Evolutionary conservation across 345 rosid species (phyloP), one percentile per base, ranked within the genome.

Genomic region (Eucalyptus polyanthemos): DNA sequence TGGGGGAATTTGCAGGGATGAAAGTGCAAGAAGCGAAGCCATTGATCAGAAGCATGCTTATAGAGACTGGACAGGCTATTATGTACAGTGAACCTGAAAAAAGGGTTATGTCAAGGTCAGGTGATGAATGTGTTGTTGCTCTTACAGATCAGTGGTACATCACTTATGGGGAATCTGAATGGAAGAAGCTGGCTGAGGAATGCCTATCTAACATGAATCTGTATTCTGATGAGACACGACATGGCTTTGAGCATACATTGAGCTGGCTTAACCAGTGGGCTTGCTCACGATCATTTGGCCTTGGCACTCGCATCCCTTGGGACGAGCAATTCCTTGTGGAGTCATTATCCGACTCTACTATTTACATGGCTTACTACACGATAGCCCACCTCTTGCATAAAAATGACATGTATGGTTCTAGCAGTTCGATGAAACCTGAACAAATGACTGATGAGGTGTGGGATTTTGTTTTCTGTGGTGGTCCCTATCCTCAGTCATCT

Each of bases 201-300:
- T 97, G 99, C 92, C 93, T 97, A 49, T 91, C 96, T 53, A 93
- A 85, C 80, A 97, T 97, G 98, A 96, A 96, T 93, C 93, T 96
- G 58, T 97, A 92, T 92, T 93, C 95, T 76, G 98, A 97, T 49
- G 99, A 97, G 95, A 95, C 97, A 45, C 92, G 95, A 27, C 96
- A 96, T 88, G 96, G 95, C 40, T 97, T 97, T 93, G 99, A 95
- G 94, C 99, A 97, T 87, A 96, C 99, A 24, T 93, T 97, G 92
- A 86, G 97, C 91, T 97, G 99, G 99, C 94, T 97, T 87, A 97
- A 97, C 91, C 99, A 97, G 91, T 97, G 99, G 99, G 99, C 99
- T 81, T 97, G 99, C 92, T 97, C 99, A n/a, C 94, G 99, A 47
- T 97, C 99, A 72, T 96, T 97, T 91, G 99, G 99, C 88, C 97